These are phyloP conservation scores for Nemophila menziesii DNA, from an alignment of 257 asterid genomes.

Conservation along the genomic window DNA sequence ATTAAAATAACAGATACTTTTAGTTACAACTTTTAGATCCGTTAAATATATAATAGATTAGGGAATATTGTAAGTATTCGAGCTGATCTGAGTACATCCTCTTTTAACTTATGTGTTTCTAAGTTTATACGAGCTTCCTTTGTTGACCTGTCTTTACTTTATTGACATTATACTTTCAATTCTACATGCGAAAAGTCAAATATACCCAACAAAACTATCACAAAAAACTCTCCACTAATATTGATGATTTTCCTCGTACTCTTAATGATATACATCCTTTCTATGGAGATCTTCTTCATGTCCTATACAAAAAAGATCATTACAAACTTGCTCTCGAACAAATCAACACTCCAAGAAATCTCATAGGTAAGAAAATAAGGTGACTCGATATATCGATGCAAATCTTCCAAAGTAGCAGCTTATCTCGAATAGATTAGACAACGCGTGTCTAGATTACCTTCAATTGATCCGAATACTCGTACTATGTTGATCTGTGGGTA, in stretches of 20 bases:
- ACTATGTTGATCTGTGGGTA: constrained; percentile 97
- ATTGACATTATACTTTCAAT: constrained; percentile 73
- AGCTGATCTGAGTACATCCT: too few relatives aligned
- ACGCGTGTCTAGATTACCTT: constrained; percentile 91
- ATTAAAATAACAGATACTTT: too few relatives aligned
- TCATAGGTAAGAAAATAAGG: constrained; percentile 88
- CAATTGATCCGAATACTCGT: constrained; percentile 89
- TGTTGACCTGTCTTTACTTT: too few relatives aligned
- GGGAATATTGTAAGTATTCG: neutral
- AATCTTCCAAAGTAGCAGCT: constrained; percentile 87
- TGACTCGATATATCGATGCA: constrained; percentile 84
- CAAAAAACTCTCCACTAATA: constrained; percentile 74
- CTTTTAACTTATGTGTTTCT: too few relatives aligned
- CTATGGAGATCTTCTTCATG: constrained; percentile 88
- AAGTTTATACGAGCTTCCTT: too few relatives aligned
- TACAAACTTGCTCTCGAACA: constrained; percentile 98
- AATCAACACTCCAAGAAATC: constrained; percentile 75
- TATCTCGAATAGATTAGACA: constrained; percentile 97
- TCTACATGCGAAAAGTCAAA: constrained; percentile 92
- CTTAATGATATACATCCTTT: constrained; percentile 92
- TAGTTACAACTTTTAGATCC: too few relatives aligned
- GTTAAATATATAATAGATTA: too few relatives aligned
- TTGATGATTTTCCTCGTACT: constrained; percentile 92
- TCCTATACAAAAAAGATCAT: constrained; percentile 90
- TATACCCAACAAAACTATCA: constrained; percentile 72